Base-by-base conservation (phyloP, 129 eudicot species). In the Mikania micrantha region DNA sequence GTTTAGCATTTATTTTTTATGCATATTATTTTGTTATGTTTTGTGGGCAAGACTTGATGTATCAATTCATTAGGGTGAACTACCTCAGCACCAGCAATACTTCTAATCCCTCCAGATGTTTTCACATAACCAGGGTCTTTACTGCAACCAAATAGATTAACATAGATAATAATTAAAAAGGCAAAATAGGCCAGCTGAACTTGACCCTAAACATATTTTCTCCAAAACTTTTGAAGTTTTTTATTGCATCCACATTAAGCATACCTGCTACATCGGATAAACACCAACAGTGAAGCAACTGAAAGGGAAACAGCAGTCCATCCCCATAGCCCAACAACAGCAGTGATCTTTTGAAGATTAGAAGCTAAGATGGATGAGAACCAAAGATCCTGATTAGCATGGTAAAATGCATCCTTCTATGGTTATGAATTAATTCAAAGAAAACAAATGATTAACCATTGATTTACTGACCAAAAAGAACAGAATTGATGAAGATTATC, bases 261-360 rank as follows among this genome's bases (percentile, higher is more conserved):
- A 4, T 78, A 92, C 98, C 98, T 92, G 78, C 98, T 88, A 77
- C 95, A 86, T 2, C 81, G 95, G 31, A 81, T 24, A 35, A 92
- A 78, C 98, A 88, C 84, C 44, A 88, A 6, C 62, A 92, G 73
- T 20, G 95, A 63, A 68, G 78, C 76, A 70, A 88, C 74, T 68
- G 85, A 81, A 31, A 88, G 32, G 17, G 90, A 88, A 67, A 88
- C 96, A 56, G 74, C 95, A 66, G 82, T 82, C 98, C 98, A 92
- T 44, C 95, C 96, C 98, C 98, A 92, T 60, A 92, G 90, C 67
- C 85, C 98, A 57, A 92, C 85, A 71, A 81, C 85, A 60, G 98
- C 98, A 59, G 98, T 88, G 41, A 92, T 83, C 79, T 86, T 92
- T 44, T 73, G 27, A 57, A 92, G 83, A 78, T 81, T 82, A 24